These are phyloP conservation scores for Podaxis sp. DNA, from an alignment of 768 basidiomycete species.

Conservation along the genomic window DNA sequence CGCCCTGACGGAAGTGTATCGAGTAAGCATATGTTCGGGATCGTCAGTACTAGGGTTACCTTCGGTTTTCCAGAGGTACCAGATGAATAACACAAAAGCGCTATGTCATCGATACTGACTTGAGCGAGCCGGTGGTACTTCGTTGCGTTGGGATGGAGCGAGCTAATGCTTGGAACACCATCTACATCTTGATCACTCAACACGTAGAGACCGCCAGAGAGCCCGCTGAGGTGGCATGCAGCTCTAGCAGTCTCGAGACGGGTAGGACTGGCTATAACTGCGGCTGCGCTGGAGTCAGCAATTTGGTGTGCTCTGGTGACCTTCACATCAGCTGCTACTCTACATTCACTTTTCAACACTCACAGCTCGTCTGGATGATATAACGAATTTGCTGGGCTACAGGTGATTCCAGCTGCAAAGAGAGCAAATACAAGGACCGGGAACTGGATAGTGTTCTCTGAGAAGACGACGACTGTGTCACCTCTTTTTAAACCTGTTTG, in stretches of 20 bases:
- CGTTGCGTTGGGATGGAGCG: neutral
- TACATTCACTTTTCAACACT: neutral
- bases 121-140: neutral
- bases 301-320: conserved; percentile 5
- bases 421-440: neutral
- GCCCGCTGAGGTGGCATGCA: neutral
- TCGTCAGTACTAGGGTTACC: neutral
- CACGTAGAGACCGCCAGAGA: neutral
- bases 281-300: neutral
- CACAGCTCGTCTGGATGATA: conserved; percentile 7
- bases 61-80: conserved; percentile 5
- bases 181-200: neutral
- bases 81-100: conserved; percentile 5
- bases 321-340: neutral
- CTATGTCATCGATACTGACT: neutral
- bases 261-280: conserved; percentile 3
- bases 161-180: neutral
- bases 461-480: conserved; percentile 3
- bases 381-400: conserved; percentile 3
- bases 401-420: neutral
- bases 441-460: conserved; percentile 6
- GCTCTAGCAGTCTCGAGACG: conserved; percentile 4
- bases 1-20: neutral
- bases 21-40: neutral
- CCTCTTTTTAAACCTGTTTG: neutral